Base-by-base conservation (phyloP, 1,284 basidiomycete genomes). In the Cerrena zonata region DNA sequence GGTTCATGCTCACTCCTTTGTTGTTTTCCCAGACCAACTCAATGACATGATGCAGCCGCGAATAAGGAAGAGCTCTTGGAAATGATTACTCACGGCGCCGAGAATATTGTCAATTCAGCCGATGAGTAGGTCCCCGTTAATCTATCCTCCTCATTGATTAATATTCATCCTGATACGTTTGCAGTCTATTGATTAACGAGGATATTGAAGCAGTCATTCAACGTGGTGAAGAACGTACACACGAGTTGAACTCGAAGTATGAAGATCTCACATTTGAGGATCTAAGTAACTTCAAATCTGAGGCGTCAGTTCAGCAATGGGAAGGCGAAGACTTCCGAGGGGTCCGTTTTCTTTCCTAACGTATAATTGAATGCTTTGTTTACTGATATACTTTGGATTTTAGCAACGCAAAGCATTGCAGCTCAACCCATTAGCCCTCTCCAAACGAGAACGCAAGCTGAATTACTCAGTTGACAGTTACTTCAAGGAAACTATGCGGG, bases 11-110 rank as follows among this genome's bases (percentile, higher is more conserved):
- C 15, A 12, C 19, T 43, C 38, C n/a, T 24, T 43, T n/a, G n/a
- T n/a, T n/a, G n/a, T n/a, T n/a, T n/a, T n/a, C n/a, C 2, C 22
- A 24, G 22, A 42, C 24, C 18, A 44, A 2, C 11, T 21, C 22
- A 24, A 15, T 48, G 50, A 45, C 43, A 7, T 47, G n/a, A 18
- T 49, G 41, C 70, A 79, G 89, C 89, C 48, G 91, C 91, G 26
- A 93, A 87, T 72, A 99, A 99, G 73, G 96, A 98, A 41, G 96
- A 99, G 53, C 75, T 99, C 13, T 75, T 98, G 19, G 94, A 98
- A 63, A 99, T 99, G 93, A 99, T 99, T 57, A 88, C 95, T 21
- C 94, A 96, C 65, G 96, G 96, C 19, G 95, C 94, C 0, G 94
- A 99, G 65, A 90, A 92, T 69, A 98, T 99, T 56, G 95, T 98